Evolutionary conservation across 148 eudicot genomes (phyloP).

Genomic region (Silene conica): DNA sequence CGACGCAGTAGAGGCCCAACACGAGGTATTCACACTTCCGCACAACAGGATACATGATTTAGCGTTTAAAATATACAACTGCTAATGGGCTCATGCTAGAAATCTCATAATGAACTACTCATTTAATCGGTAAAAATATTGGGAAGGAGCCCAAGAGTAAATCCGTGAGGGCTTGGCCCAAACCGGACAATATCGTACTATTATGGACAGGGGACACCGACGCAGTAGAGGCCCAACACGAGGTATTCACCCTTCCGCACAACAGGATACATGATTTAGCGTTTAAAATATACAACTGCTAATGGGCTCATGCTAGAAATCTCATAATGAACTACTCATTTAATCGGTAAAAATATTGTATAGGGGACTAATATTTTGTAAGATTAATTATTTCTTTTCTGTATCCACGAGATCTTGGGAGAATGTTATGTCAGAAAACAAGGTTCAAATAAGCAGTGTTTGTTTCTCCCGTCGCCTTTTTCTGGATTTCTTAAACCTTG

Average conservation of each 20-base stretch:
- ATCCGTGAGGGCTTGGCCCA: too few species aligned
- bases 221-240: too few species aligned
- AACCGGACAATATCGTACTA: too few species aligned
- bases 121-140: background rate
- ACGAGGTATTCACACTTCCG: too few species aligned
- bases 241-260: too few species aligned
- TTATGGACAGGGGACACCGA: too few species aligned
- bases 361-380: background rate
- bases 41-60: too few species aligned
- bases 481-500: background rate
- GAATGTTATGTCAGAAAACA: too few species aligned
- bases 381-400: too few species aligned
- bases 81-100: background rate
- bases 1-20: too few species aligned
- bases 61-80: background rate
- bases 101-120: conserved; percentile 5
- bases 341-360: background rate
- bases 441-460: too few species aligned
- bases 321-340: conserved; percentile 3
- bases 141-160: too few species aligned
- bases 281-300: background rate
- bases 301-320: background rate
- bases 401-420: background rate
- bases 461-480: background rate
- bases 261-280: background rate